Evolutionary conservation across 768 basidiomycete species (phyloP), one percentile per base, ranked within the genome.

Genomic region (Candolleomyces eurysporus): DNA sequence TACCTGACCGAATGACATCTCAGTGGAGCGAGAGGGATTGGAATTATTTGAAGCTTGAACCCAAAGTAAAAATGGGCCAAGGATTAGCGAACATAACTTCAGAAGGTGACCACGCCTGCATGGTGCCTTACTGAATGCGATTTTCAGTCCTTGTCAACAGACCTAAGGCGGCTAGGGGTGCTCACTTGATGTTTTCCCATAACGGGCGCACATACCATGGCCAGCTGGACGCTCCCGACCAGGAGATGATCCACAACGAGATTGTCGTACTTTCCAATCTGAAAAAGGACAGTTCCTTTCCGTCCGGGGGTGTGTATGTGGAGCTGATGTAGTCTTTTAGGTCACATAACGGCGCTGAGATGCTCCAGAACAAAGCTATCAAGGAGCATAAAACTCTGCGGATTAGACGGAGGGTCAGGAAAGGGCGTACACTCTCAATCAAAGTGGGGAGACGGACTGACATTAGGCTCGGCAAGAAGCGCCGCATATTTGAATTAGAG

Each of bases 1-100:
- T 48, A 54, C 59, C 59, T 60, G 59, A 9, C 59, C 59, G n/a
- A 60, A 60, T 39, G 36, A 10, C 51, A 60, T 53, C 4, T 60
- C 52, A 5, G 14, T 60, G 0, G 50, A 45, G 10, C 19, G 19
- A 3, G 40, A 19, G 1, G 52, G 59, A 32, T 52, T 60, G 3
- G 51, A 39, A 5, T 45, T 16, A 21, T 53, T 46, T 8, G 50
- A 60, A 2, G 59, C n/a, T 26, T 60, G 59, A 14, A 60, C 36
- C 59, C 59, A 60, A 22, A 53, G 19, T 10, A 60, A 45, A 31
- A 46, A 36, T 3, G 52, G 51, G 8, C 10, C 40, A 19, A 46
- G 36, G 11, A 53, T 22, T 19, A 60, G 40, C 31, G 2, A 45
- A 49, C 31, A 19, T 5, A 45, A 45, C 30, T 60, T 60, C 9